Percentiles rank a stretch among this genome's conserved stretches.
phyloP scores from a whole-genome alignment of 2,329 filamentous ascomycete species.

The Trichoderma aggressivum region DNA sequence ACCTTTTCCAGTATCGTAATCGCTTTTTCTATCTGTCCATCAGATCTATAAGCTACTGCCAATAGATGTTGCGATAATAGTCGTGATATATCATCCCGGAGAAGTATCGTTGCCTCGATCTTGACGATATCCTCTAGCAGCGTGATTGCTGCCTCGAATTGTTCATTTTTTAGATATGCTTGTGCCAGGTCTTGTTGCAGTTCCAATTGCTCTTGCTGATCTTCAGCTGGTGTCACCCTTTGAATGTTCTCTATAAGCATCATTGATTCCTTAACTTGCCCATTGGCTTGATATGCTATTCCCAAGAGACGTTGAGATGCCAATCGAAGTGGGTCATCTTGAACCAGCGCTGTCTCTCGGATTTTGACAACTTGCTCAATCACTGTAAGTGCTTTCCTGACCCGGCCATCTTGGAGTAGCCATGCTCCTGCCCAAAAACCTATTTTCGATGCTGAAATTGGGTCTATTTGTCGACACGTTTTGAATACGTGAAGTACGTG shows the following conservation, averaged over 20 bases:
- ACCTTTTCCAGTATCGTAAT: background rate
- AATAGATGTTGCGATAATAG: background rate
- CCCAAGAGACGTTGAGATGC: background rate
- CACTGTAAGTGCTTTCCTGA: background rate
- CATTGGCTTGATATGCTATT: background rate
- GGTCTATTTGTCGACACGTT: background rate
- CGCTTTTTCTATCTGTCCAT: background rate
- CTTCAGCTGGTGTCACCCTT: too few relatives aligned
- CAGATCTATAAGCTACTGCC: background rate
- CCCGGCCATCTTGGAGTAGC: background rate
- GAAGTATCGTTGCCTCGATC: too few relatives aligned
- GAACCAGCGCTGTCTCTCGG: background rate
- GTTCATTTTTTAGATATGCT: fast-evolving
- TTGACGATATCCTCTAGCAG: too few relatives aligned
- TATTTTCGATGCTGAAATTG: background rate
- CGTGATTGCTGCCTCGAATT: too few relatives aligned
- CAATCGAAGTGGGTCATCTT: background rate
- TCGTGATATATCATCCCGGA: too few relatives aligned
- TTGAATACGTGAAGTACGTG: background rate
- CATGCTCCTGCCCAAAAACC: background rate
- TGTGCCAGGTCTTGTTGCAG: too few relatives aligned
- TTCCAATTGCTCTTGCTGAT: too few relatives aligned
- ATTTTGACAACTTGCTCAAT: background rate
- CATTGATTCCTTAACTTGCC: background rate
- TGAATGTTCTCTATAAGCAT: background rate